These are phyloP conservation scores for Candida koratica DNA, from an alignment of 805 yeast genomes.

Conservation along the genomic window DNA sequence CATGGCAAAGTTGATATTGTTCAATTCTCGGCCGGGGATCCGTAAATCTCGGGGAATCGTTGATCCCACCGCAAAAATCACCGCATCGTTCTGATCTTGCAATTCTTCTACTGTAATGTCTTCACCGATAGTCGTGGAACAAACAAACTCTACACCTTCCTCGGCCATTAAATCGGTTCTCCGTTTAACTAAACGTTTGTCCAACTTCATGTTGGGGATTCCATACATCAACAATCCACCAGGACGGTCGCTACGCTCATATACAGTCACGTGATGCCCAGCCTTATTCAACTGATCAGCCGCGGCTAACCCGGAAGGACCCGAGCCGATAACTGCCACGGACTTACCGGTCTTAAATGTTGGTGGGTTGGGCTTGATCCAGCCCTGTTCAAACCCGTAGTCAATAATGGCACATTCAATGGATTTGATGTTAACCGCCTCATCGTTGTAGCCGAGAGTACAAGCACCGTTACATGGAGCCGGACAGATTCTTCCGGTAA, in stretches of 20 bases:
- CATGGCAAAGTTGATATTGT: slow-evolving; percentile 94
- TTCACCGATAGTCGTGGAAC: slow-evolving; percentile 79
- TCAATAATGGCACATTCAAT: slow-evolving; percentile 96
- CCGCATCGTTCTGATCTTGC: slow-evolving; percentile 68
- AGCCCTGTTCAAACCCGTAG: slow-evolving; percentile 92
- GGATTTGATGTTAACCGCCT: slow-evolving; percentile 94
- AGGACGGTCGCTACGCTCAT: slow-evolving; percentile 90
- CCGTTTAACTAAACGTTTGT: slow-evolving; percentile 86
- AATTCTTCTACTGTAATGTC: slow-evolving; percentile 71
- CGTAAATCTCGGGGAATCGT: slow-evolving; percentile 93
- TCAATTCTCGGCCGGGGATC: slow-evolving; percentile 89
- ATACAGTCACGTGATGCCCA: slow-evolving; percentile 88
- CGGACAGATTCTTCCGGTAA: slow-evolving; percentile 97
- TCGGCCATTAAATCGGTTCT: slow-evolving; percentile 87
- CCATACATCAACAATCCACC: slow-evolving; percentile 99
- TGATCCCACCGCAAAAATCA: slow-evolving; percentile 88
- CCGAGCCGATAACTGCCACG: slow-evolving; percentile 90
- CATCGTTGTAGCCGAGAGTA: slow-evolving; percentile 87
- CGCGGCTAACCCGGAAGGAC: slow-evolving; percentile 94
- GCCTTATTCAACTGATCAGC: slow-evolving; percentile 97
- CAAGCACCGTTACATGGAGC: slow-evolving; percentile 98
- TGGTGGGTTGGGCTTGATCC: slow-evolving; percentile 88
- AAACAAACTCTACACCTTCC: slow-evolving; percentile 80
- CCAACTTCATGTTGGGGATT: slow-evolving; percentile 98
- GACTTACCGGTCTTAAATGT: slow-evolving; percentile 74